Conservation (phyloP, 2,329 filamentous ascomycete genomes). For the Trichophyton benhamiae region DNA sequence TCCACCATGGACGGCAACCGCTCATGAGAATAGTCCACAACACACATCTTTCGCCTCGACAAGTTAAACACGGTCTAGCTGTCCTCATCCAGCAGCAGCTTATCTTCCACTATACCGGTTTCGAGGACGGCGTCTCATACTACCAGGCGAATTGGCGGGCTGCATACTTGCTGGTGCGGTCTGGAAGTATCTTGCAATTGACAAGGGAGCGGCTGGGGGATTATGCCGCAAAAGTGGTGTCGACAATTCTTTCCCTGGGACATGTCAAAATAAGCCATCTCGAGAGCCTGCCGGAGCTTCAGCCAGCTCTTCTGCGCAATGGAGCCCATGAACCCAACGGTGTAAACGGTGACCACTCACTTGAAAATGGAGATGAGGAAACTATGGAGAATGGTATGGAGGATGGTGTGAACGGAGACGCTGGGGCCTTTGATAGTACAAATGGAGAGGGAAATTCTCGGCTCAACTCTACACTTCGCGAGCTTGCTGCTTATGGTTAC, state of each 20-base stretch:
- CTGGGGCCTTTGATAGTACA: constrained; percentile 16
- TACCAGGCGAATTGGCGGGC: constrained; percentile 75
- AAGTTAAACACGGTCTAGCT: constrained; percentile 68
- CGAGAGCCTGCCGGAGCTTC: constrained; percentile 27
- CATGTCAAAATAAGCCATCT: constrained; percentile 50
- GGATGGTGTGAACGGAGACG: constrained; percentile 28
- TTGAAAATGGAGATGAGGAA: constrained; percentile 14
- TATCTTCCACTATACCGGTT: constrained; percentile 57
- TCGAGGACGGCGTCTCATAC: constrained; percentile 51
- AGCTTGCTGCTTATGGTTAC: constrained; percentile 31
- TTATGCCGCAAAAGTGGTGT: constrained; percentile 61
- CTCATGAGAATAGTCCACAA: constrained; percentile 57
- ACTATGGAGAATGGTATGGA: constrained; percentile 16
- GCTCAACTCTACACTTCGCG: constrained; percentile 28
- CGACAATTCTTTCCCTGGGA: constrained; percentile 63
- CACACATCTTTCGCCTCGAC: constrained; percentile 59
- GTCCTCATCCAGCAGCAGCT: constrained; percentile 84
- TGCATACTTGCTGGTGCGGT: constrained; percentile 70
- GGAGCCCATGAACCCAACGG: constrained; percentile 16
- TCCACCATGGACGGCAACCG: constrained; percentile 65
- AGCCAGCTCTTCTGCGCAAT: constrained; percentile 5
- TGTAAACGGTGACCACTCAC: constrained; percentile 13
- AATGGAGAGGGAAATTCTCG: constrained; percentile 15
- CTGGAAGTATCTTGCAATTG: constrained; percentile 67
- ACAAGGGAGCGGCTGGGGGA: constrained; percentile 61